Evolutionary conservation across 441 rosid genomes (phyloP).

Genomic region (Erodium texanum): DNA sequence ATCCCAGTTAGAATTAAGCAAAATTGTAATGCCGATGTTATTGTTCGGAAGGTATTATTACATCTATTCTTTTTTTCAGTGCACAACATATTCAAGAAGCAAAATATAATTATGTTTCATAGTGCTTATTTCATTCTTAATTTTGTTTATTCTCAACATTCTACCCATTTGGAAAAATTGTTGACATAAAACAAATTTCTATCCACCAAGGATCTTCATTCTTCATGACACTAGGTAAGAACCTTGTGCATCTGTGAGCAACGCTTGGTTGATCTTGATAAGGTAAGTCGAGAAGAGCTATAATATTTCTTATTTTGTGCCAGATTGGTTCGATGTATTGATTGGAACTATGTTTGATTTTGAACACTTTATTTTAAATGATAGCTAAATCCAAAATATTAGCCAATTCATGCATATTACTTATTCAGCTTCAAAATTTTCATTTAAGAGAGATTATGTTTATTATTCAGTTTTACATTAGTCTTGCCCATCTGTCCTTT

Average conservation of each 20-base stretch:
- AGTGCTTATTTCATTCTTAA: neutral
- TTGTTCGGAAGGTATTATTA: too few relatives aligned
- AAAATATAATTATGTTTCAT: too few relatives aligned
- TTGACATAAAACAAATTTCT: conserved; percentile 40
- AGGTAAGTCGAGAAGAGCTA: conserved; percentile 32
- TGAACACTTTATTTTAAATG: neutral
- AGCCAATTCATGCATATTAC: neutral
- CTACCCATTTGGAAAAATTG: conserved; percentile 41
- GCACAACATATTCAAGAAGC: too few relatives aligned
- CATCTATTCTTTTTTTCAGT: too few relatives aligned
- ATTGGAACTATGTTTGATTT: neutral
- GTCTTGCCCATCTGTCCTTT: too few relatives aligned
- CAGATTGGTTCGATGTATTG: neutral
- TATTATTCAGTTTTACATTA: too few relatives aligned
- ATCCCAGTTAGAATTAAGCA: too few relatives aligned
- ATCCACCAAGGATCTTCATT: conserved; percentile 37
- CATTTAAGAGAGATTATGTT: too few relatives aligned
- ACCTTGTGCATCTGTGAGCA: conserved; percentile 48
- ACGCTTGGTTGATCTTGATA: conserved; percentile 39
- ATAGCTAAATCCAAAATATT: neutral
- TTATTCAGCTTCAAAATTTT: neutral
- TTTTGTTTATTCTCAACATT: conserved; percentile 31
- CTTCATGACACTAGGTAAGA: conserved; percentile 55
- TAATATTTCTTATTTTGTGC: conserved; percentile 3
- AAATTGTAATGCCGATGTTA: too few relatives aligned